Evolutionary conservation across 208 protist genomes (phyloP), one percentile per base, ranked within the genome.

Genomic region (Trichomonas gallinae): DNA sequence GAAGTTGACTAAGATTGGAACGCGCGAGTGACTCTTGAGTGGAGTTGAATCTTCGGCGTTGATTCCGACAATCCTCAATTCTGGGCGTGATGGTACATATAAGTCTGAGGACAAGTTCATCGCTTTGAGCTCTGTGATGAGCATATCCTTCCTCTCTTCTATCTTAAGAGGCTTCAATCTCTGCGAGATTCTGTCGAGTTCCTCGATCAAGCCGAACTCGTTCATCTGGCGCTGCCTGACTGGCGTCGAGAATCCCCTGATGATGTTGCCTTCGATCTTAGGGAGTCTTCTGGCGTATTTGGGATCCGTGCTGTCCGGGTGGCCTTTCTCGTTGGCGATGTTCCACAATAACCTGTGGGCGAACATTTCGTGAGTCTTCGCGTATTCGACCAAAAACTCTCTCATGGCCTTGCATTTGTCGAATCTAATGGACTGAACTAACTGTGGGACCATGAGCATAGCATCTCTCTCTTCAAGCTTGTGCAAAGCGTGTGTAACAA

Each of bases 1-100:
- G 42, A 97, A 97, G 23, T 97, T 63, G 46, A 96, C 96, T 0
- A 97, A 23, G 51, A 97, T 96, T 1, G 96, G 96, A 23, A 97
- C 96, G 1, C 63, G 31, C n/a, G 96, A 93, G 26, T 96, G 63
- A 8, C n/a, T 51, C 34, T 97, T 87, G 0, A 97, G 38, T 21
- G 96, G 87, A 38, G n/a, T 13, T 34, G 87, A 93, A 34, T 51
- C 13, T 15, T 93, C 44, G 6, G 44, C 17, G 31, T 93, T 40
- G n/a, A 93, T 93, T 21, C 40, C 42, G 38, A 93, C 31, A 26
- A 93, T 93, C 38, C 51, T 93, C 8, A 36, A 51, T 10, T 93
- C 44, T n/a, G 87, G 87, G 10, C 44, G n/a, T 51, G 87, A 93
- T 34, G 87, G 87, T 26, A 93, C 44, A 51, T 93, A 93, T 0